A percentile compares a stretch with the other conserved stretches of the same genome.
Conservation (phyloP, 305 asterid genomes). For the Fraxinus paxiana region DNA sequence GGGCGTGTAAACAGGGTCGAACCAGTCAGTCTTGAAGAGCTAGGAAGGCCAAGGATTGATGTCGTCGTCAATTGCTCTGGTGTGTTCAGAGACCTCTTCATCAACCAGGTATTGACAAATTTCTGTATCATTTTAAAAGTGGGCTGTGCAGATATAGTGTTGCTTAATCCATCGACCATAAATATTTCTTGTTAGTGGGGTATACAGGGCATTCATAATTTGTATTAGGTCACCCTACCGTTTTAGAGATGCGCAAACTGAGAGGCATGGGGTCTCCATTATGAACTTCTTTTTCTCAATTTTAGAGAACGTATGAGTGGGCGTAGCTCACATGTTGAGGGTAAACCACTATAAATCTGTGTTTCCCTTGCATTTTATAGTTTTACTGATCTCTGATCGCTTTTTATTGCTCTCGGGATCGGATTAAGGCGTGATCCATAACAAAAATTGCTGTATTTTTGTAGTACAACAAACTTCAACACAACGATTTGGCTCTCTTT, state of each 20-base stretch:
- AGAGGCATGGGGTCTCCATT: background rate
- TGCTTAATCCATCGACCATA: background rate
- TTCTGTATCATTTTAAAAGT: background rate
- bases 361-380: background rate
- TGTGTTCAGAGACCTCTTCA: slow-evolving; percentile 95
- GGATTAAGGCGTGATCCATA: background rate
- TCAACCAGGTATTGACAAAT: slow-evolving; percentile 63
- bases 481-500: background rate
- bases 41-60: slow-evolving; percentile 90
- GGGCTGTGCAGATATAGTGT: background rate
- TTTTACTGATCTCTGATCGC: background rate
- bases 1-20: slow-evolving; percentile 92
- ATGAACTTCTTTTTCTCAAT: background rate
- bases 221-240: background rate
- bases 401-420: background rate
- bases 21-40: slow-evolving; percentile 83
- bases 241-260: background rate
- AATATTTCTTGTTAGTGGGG: background rate
- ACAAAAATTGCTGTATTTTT: background rate
- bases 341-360: background rate
- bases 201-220: background rate
- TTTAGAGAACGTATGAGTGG: background rate
- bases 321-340: background rate
- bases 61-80: slow-evolving; percentile 94
- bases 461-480: background rate